Percentiles rank a stretch among this genome's conserved stretches.
phyloP scores from a whole-genome alignment of 208 protist genomes.

The Naegleria gruberi region DNA sequence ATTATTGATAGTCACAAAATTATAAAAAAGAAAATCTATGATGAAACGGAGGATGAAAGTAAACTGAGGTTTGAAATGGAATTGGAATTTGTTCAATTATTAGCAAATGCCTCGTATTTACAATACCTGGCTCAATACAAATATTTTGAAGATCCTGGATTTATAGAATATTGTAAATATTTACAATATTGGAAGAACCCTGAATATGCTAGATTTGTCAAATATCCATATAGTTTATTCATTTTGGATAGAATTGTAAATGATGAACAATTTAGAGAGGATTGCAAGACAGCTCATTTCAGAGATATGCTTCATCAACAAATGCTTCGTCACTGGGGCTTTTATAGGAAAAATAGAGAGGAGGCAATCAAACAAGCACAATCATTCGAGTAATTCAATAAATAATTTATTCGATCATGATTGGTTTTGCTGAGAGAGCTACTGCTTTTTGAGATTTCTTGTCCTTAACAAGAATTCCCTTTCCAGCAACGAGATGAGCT shows the following conservation, averaged over 20 bases:
- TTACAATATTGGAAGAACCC: conserved; percentile 33
- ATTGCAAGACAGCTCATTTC: background rate
- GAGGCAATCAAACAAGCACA: background rate
- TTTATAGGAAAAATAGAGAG: conserved; percentile 10
- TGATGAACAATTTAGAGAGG: conserved; percentile 5
- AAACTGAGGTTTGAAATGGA: conserved; percentile 24
- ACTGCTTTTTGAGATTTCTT: background rate
- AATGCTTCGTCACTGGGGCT: background rate
- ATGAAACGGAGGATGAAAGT: background rate
- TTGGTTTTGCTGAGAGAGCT: background rate
- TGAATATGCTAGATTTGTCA: conserved; percentile 24
- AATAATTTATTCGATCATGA: background rate
- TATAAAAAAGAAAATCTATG: background rate
- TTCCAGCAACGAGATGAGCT: background rate
- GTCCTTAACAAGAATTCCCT: background rate
- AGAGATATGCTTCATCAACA: background rate
- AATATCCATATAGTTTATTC: conserved; percentile 17
- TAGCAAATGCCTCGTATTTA: conserved; percentile 28
- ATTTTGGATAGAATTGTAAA: conserved; percentile 1
- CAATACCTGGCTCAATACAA: conserved; percentile 20
- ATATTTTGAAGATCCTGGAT: conserved; percentile 18
- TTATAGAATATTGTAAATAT: conserved; percentile 29
- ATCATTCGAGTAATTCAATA: background rate
- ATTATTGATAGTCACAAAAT: background rate
- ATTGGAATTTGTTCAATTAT: conserved; percentile 32